Base-by-base conservation (phyloP, 2,329 filamentous ascomycete species). In the Trichoderma simmonsii region DNA sequence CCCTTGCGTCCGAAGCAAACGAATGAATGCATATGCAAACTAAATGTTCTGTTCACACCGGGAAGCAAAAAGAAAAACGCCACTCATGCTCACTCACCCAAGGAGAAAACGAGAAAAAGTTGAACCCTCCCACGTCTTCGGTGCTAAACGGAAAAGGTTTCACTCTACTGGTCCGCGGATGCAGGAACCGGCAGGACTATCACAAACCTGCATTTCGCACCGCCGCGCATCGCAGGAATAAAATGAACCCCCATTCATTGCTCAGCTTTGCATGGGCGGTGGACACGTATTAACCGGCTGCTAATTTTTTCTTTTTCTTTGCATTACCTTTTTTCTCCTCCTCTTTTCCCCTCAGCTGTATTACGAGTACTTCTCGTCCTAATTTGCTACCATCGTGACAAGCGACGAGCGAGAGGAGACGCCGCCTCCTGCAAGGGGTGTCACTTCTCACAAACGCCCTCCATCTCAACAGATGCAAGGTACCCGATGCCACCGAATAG, bases 1-100 rank as follows among this genome's bases (percentile, higher is more conserved):
- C 30, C 63, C 63, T 24, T 66, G 48, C 63, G 63, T 51, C 63
- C 48, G 63, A 21, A n/a, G 21, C 63, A 56, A 60, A 60, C 36
- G 65, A 60, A 68, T 60, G 65, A 48, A 14, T 67, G 30, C 64
- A 59, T 43, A 59, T 59, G 64, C 64, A 67, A 67, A 67, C 64
- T 43, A 59, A 66, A 34, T 18, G 8, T 9, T 24, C 7, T 24
- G 3, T 15, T 21, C 30, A 30, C 32, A 26, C 48, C 63, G 15
- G 30, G 6, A 43, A 63, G 34, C 11, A 64, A 24, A 34, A 32
- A 43, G 9, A 9, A 57, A 57, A 32, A 64, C 36, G 62, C 39
- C 36, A 48, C 62, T n/a, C 18, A 39, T 24, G 11, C 32, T 36
- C n/a, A 14, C 30, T 34, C 18, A 24, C 32, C 30, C 63, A 54